Evolutionary conservation across 2,329 filamentous ascomycete species (phyloP), one percentile per base, ranked within the genome.

Genomic region (Cladosporium velox): DNA sequence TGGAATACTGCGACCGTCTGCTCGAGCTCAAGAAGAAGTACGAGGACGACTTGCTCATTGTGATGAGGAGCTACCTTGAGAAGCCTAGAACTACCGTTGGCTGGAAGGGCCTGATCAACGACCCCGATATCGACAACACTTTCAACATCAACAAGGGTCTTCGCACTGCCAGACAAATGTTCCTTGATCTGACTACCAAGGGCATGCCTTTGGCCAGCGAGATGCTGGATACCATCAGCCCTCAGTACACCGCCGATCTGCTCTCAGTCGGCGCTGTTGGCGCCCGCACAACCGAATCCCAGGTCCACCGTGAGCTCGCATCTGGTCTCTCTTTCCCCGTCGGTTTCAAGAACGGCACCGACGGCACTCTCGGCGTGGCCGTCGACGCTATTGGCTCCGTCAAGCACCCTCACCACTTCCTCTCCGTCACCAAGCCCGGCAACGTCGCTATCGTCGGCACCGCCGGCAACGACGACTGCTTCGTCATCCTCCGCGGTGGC

Each of bases 141-240:
- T 99, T 91, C 90, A 88, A 97, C 83, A 99, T 99, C 85, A 99
- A 99, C 88, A 98, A 98, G 86, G 95, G 95, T 63, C 86, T 99
- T 65, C 88, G 92, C 34, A 88, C 97, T 66, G 94, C 91, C n/a
- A 87, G 95, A 73, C 90, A 97, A 82, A 86, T 99, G 77, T 99
- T 97, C 83, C 88, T 90, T 73, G 93, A 98, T 76, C 85, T 99
- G 68, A 99, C 94, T 41, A 84, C 84, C 68, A 84, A 85, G 70
- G 95, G 95, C 72, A 93, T 99, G 87, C 95, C 95, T 67, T 96
- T 99, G 79, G 95, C 95, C 66, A 93, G 88, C 70, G 95, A 99
- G 84, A 98, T 99, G 95, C 87, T 99, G 66, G 95, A 99, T 79
- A 99, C 95, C 70, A 98, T 99, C 80, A 97, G 92, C 4, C 95